These are phyloP conservation scores for Brassica balearica DNA, from an alignment of 441 rosid species.

Conservation along the genomic window DNA sequence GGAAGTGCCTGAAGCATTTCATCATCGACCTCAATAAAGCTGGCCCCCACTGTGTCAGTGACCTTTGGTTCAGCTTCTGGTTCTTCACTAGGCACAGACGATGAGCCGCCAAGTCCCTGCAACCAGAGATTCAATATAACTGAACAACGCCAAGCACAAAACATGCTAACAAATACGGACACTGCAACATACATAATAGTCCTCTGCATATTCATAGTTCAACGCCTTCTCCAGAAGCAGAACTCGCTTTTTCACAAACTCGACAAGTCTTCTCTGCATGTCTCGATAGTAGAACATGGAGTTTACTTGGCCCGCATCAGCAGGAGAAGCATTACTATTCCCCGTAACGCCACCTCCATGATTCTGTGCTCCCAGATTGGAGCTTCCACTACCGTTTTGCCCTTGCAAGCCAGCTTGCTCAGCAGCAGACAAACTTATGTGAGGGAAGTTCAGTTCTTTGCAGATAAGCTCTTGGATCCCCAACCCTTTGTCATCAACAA, in stretches of 20 bases:
- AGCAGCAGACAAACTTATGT: slow-evolving; percentile 65
- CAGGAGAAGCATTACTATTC: slow-evolving; percentile 46
- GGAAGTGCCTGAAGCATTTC: slow-evolving; percentile 66
- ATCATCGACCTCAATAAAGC: slow-evolving; percentile 51
- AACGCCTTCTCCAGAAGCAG: slow-evolving; percentile 92
- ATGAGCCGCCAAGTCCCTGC: slow-evolving; percentile 45
- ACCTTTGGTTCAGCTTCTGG: slow-evolving; percentile 57
- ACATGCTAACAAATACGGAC: neutral
- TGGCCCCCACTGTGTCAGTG: slow-evolving; percentile 44
- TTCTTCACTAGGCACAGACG: slow-evolving; percentile 54
- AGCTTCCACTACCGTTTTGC: slow-evolving; percentile 62
- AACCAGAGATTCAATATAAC: slow-evolving; percentile 47
- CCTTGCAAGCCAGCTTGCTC: slow-evolving; percentile 74
- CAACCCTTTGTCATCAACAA: slow-evolving; percentile 92
- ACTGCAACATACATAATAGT: slow-evolving; percentile 63
- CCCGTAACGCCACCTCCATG: slow-evolving; percentile 57
- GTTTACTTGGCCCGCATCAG: slow-evolving; percentile 58
- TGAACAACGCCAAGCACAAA: slow-evolving; percentile 14
- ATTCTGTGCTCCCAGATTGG: slow-evolving; percentile 56
- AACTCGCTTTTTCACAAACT: slow-evolving; percentile 94
- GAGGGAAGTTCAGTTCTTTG: slow-evolving; percentile 85
- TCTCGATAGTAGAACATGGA: slow-evolving; percentile 78
- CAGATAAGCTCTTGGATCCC: slow-evolving; percentile 87
- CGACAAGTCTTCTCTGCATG: slow-evolving; percentile 94
- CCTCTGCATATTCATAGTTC: slow-evolving; percentile 74